These are phyloP conservation scores for Ophiostoma sp. DNA, from an alignment of 2,329 filamentous ascomycete genomes.

Conservation along the genomic window DNA sequence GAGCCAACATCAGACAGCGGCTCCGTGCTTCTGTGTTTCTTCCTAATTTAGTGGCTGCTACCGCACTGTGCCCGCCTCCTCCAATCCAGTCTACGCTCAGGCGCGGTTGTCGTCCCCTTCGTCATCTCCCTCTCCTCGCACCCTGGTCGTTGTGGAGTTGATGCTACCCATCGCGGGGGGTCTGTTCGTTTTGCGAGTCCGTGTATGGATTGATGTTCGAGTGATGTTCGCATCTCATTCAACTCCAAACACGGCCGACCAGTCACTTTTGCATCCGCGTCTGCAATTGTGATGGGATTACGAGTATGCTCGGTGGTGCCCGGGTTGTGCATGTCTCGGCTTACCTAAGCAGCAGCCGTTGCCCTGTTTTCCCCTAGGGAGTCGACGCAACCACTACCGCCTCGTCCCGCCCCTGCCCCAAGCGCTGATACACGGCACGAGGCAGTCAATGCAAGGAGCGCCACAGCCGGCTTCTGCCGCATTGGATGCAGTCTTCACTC, in stretches of 20 bases:
- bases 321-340: too few relatives aligned
- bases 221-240: background rate
- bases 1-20: background rate
- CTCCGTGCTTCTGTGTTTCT: slow-evolving; percentile 1
- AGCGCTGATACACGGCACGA: background rate
- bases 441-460: background rate
- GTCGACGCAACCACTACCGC: background rate
- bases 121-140: slow-evolving; percentile 1
- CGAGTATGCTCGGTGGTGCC: too few relatives aligned
- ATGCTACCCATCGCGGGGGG: slow-evolving; percentile 5
- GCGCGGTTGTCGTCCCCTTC: background rate
- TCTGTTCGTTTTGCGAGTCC: background rate
- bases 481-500: too few relatives aligned
- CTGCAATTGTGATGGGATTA: too few relatives aligned
- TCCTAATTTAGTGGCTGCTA: background rate
- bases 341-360: background rate
- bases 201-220: background rate
- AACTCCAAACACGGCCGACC: too few relatives aligned
- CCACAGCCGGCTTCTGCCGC: too few relatives aligned
- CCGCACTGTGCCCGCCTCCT: background rate
- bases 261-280: too few relatives aligned
- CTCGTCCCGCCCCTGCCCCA: background rate
- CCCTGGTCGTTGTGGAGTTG: slow-evolving; percentile 8
- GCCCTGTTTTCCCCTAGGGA: background rate
- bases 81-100: background rate